phyloP scores from a whole-genome alignment of 2,329 filamentous ascomycete genomes.

The Scopulariopsis brevicaulis region DNA sequence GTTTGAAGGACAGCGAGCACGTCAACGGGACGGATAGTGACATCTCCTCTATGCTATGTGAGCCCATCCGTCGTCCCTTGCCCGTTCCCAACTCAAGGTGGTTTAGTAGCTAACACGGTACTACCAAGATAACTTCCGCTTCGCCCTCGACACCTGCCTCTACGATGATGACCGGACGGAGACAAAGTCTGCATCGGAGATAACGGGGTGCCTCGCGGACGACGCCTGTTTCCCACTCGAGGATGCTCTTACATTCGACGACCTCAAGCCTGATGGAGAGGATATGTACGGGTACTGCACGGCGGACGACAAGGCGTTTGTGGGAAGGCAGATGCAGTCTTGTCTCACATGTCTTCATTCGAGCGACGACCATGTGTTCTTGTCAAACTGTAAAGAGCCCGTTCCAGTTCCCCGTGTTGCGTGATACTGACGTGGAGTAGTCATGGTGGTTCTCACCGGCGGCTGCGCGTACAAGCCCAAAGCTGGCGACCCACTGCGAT shows the following conservation, averaged over 20 bases:
- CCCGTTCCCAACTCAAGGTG: background rate
- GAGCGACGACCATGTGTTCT: conserved; percentile 25
- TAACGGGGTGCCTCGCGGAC: conserved; percentile 29
- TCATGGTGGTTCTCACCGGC: background rate
- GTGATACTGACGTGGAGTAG: background rate
- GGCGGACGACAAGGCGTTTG: conserved; percentile 21
- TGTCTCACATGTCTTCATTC: conserved; percentile 31
- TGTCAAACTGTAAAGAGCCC: conserved; percentile 33
- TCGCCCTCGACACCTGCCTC: conserved; percentile 33
- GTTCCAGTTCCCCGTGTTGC: background rate
- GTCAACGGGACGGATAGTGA: conserved; percentile 27
- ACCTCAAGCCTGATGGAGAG: conserved; percentile 10
- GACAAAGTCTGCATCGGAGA: conserved; percentile 10
- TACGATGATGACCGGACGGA: conserved; percentile 18
- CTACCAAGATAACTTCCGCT: conserved; percentile 30
- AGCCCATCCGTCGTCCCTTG: background rate
- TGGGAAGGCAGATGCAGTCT: conserved; percentile 15
- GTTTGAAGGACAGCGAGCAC: conserved; percentile 31
- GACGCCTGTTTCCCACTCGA: conserved; percentile 28
- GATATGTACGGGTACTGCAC: conserved; percentile 24
- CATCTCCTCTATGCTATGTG: conserved; percentile 28
- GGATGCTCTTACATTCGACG: conserved; percentile 21
- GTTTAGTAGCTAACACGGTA: background rate
- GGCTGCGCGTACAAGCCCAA: background rate
- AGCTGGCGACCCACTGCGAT: background rate